A percentile compares a stretch with the other conserved stretches of the same genome.
phyloP scores from a whole-genome alignment of 306 rosid species.

The Rosa chinensis region DNA sequence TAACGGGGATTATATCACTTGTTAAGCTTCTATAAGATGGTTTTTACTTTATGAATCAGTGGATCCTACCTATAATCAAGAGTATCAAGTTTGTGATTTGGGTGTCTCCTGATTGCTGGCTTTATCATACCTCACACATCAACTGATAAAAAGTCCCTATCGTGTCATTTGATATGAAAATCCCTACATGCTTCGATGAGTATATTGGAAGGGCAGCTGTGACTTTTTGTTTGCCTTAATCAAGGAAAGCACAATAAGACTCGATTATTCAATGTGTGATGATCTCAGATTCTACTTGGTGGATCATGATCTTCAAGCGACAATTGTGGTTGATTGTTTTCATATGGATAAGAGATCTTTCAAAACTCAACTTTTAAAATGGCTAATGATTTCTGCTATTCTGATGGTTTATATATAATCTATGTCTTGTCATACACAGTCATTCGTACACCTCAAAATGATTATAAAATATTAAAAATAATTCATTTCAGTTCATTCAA shows the following conservation, averaged over 20 bases:
- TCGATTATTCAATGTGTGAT: conserved; percentile 19
- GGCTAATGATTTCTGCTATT: no score
- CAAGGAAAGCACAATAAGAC: conserved; percentile 35
- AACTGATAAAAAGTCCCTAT: conserved; percentile 5
- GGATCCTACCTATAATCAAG: conserved; percentile 33
- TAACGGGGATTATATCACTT: not conserved
- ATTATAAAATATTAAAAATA: no score
- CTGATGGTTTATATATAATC: no score
- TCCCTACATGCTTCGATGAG: not conserved
- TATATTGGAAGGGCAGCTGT: conserved; percentile 13
- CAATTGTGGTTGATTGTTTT: conserved; percentile 19
- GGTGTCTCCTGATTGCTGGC: conserved; percentile 22
- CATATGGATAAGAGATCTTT: not conserved
- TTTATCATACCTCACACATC: conserved; percentile 12
- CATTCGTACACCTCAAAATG: no score
- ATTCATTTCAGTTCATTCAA: no score
- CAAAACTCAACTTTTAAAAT: not conserved
- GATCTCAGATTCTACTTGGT: conserved; percentile 41
- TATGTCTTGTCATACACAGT: no score
- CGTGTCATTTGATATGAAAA: not conserved
- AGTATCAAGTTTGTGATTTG: conserved; percentile 27
- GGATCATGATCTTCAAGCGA: conserved; percentile 7
- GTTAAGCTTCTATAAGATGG: not conserved
- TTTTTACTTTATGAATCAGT: conserved; percentile 3
- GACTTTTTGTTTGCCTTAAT: conserved; percentile 41